Evolutionary conservation across 192 early-diverging fungal species (phyloP).

Genomic region (Rhizophagus clarus): DNA sequence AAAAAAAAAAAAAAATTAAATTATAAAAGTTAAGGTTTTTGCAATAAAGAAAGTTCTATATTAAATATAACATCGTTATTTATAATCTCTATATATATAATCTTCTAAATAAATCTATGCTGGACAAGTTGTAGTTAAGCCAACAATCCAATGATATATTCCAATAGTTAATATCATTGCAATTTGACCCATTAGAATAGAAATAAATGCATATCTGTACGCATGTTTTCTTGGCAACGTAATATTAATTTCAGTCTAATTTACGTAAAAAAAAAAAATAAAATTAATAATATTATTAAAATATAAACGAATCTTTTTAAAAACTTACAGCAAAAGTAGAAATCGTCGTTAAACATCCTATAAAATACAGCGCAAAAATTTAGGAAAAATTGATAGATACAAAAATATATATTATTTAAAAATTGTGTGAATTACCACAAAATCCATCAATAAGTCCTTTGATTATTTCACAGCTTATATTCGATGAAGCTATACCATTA

Average conservation of each 20-base stretch:
- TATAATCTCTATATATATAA: too few species aligned
- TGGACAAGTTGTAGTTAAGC: background rate
- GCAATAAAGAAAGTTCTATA: too few species aligned
- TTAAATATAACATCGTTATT: too few species aligned
- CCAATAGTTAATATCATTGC: slow-evolving; percentile 19
- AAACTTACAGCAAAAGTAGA: slow-evolving; percentile 29
- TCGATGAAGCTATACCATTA: slow-evolving; percentile 32
- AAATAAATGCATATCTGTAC: slow-evolving; percentile 24
- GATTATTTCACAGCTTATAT: slow-evolving; percentile 25
- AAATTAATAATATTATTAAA: background rate
- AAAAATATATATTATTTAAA: background rate
- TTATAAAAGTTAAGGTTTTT: too few species aligned
- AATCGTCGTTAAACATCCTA: slow-evolving; percentile 32
- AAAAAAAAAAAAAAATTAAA: too few species aligned
- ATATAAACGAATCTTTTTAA: background rate
- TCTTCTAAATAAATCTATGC: too few species aligned
- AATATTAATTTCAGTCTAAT: slow-evolving; percentile 19
- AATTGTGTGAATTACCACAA: slow-evolving; percentile 47
- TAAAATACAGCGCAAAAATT: background rate
- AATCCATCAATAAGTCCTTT: slow-evolving; percentile 53
- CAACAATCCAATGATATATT: slow-evolving; percentile 20
- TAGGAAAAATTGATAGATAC: background rate
- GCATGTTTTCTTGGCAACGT: background rate
- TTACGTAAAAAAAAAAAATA: background rate
- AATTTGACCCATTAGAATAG: slow-evolving; percentile 7